Conservation (phyloP, 805 yeast species). For the Candida xiaguanensis region DNA sequence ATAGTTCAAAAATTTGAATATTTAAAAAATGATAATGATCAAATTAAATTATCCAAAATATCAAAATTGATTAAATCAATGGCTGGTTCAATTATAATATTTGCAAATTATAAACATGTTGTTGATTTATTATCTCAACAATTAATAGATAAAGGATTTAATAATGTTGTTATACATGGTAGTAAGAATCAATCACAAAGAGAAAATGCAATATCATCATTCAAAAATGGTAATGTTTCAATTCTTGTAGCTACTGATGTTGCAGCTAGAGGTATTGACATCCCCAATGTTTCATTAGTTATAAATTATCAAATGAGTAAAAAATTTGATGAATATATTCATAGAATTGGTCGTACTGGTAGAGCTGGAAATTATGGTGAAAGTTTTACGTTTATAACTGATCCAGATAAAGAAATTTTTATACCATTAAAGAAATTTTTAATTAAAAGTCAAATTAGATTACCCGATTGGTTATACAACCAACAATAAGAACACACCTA, state of each 20-base stretch:
- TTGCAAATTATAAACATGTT: conserved; percentile 71
- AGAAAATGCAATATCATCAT: conserved; percentile 65
- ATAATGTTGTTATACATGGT: conserved; percentile 72
- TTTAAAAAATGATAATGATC: conserved; percentile 18
- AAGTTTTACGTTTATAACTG: conserved; percentile 64
- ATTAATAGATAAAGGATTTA: conserved; percentile 37
- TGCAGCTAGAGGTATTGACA: conserved; percentile 94
- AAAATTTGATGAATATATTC: conserved; percentile 79
- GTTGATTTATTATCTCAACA: conserved; percentile 65
- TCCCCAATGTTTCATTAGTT: conserved; percentile 81
- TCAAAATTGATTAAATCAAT: conserved; percentile 20
- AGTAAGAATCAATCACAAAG: conserved; percentile 81
- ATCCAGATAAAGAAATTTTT: conserved; percentile 51
- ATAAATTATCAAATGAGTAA: conserved; percentile 82
- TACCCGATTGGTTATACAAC: conserved; percentile 17
- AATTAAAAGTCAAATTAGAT: conserved; percentile 23
- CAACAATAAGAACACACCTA: too few relatives aligned
- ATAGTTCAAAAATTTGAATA: conserved; percentile 64
- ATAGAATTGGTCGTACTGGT: conserved; percentile 95
- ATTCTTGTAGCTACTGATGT: conserved; percentile 89
- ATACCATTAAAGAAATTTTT: conserved; percentile 50
- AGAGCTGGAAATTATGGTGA: conserved; percentile 84
- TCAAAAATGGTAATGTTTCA: conserved; percentile 53
- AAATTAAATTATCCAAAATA: conserved; percentile 42
- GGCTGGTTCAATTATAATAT: conserved; percentile 54